Evolutionary conservation across 1,284 basidiomycete genomes (phyloP).

Genomic region (Wolfiporia cocos): DNA sequence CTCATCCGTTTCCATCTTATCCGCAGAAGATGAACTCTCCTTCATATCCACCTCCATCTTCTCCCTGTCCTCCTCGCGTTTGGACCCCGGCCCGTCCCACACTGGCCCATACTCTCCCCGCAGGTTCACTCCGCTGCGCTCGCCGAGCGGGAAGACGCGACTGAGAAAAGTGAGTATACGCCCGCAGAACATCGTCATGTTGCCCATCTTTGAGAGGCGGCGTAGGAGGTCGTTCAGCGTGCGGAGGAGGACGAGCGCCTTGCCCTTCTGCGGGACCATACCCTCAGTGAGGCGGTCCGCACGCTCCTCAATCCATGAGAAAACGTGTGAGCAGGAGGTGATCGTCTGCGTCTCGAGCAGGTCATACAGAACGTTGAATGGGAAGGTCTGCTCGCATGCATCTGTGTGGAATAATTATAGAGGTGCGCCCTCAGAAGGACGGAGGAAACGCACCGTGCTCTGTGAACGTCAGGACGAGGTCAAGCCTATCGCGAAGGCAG

Average conservation of each 20-base stretch:
- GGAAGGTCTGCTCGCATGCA: constrained; percentile 44
- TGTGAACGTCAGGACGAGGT: constrained; percentile 66
- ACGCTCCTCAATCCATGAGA: constrained; percentile 78
- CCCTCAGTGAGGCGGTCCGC: constrained; percentile 59
- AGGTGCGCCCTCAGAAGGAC: background rate
- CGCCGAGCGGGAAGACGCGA: constrained; percentile 80
- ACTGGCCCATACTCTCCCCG: constrained; percentile 77
- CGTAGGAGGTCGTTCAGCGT: constrained; percentile 84
- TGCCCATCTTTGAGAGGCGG: constrained; percentile 78
- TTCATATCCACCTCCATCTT: constrained; percentile 19
- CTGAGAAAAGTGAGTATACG: constrained; percentile 84
- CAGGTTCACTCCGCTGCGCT: constrained; percentile 87
- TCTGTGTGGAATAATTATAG: constrained; percentile 28
- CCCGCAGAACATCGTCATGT: constrained; percentile 81
- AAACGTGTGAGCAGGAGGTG: constrained; percentile 73
- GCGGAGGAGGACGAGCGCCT: constrained; percentile 78
- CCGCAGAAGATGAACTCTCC: constrained; percentile 15
- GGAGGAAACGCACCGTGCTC: constrained; percentile 65
- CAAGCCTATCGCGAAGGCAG: constrained; percentile 55
- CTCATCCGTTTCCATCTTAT: constrained; percentile 36
- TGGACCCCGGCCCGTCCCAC: constrained; percentile 63
- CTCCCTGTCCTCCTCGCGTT: constrained; percentile 23
- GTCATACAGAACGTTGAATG: constrained; percentile 67
- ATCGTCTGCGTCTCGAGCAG: constrained; percentile 81
- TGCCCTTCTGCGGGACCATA: constrained; percentile 81